Conservation (phyloP, 805 yeast genomes). For the Priceomyces haplophilus region DNA sequence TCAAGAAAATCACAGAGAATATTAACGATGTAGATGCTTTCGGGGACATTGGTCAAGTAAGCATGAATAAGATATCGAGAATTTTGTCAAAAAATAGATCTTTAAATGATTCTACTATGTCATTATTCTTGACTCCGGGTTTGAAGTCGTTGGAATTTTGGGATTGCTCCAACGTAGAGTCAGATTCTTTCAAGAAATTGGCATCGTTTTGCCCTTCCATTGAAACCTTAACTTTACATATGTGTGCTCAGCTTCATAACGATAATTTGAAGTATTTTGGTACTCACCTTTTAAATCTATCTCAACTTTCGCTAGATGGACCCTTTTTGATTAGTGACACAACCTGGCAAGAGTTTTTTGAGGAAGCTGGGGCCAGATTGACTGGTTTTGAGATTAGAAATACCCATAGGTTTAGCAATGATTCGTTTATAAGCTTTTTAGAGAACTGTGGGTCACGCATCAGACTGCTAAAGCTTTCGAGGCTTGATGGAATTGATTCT, state of each 20-base stretch:
- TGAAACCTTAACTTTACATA: conserved; percentile 61
- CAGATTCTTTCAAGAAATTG: conserved; percentile 62
- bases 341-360: conserved; percentile 77
- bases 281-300: conserved; percentile 54
- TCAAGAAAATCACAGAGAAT: conserved; percentile 58
- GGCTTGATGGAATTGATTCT: conserved; percentile 70
- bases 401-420: conserved; percentile 78
- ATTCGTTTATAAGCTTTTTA: conserved; percentile 58
- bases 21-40: conserved; percentile 75
- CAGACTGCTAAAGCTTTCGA: conserved; percentile 55
- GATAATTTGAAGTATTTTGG: conserved; percentile 65
- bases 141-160: conserved; percentile 65
- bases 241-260: conserved; percentile 92
- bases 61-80: conserved; percentile 66
- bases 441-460: conserved; percentile 55
- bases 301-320: conserved; percentile 71
- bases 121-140: conserved; percentile 66
- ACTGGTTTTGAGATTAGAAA: conserved; percentile 62
- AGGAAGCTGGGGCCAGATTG: conserved; percentile 51
- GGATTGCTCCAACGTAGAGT: conserved; percentile 84
- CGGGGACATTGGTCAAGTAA: conserved; percentile 80
- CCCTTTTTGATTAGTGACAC: conserved; percentile 77
- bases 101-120: conserved; percentile 65
- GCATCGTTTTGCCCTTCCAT: conserved; percentile 79
- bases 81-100: conserved; percentile 83